Conservation (phyloP, 2,329 filamentous ascomycete species). For the Exophiala aquamarina region DNA sequence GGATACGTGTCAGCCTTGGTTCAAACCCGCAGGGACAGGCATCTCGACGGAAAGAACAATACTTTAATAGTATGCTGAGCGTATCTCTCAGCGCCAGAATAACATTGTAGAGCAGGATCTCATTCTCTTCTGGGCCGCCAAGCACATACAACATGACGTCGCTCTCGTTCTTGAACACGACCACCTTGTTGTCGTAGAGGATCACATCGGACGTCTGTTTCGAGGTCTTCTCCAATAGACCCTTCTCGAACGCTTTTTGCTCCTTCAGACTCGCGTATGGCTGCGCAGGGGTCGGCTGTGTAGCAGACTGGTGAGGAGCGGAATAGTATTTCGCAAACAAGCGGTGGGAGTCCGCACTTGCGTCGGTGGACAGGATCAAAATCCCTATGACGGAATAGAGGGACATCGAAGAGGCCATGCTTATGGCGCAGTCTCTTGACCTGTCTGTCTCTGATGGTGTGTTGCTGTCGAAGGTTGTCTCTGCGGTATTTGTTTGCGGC, state of each 20-base stretch:
- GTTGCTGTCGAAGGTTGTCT: neutral
- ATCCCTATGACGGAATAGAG: conserved; percentile 76
- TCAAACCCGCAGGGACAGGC: neutral
- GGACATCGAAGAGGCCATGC: conserved; percentile 73
- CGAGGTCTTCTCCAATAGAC: conserved; percentile 88
- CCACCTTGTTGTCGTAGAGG: conserved; percentile 92
- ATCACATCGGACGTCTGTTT: conserved; percentile 97
- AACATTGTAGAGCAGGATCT: conserved; percentile 93
- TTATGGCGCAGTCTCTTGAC: too few relatives aligned
- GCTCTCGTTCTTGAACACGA: conserved; percentile 96
- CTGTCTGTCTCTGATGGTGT: neutral
- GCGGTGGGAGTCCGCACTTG: conserved; percentile 68
- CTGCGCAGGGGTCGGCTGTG: conserved; percentile 60
- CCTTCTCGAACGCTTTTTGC: conserved; percentile 96
- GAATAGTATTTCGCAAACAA: conserved; percentile 94
- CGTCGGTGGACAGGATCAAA: conserved; percentile 74
- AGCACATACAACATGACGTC: conserved; percentile 97
- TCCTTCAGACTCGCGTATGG: conserved; percentile 88
- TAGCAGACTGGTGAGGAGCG: conserved; percentile 61
- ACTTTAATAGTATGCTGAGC: conserved; percentile 91
- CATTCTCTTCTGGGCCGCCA: conserved; percentile 89
- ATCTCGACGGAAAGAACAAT: conserved; percentile 35
- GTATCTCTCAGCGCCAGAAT: conserved; percentile 88
- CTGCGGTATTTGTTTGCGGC: too few relatives aligned
- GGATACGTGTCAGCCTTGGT: neutral